Evolutionary conservation across 345 rosid genomes (phyloP).

Genomic region (Gossypium ekmanianum): DNA sequence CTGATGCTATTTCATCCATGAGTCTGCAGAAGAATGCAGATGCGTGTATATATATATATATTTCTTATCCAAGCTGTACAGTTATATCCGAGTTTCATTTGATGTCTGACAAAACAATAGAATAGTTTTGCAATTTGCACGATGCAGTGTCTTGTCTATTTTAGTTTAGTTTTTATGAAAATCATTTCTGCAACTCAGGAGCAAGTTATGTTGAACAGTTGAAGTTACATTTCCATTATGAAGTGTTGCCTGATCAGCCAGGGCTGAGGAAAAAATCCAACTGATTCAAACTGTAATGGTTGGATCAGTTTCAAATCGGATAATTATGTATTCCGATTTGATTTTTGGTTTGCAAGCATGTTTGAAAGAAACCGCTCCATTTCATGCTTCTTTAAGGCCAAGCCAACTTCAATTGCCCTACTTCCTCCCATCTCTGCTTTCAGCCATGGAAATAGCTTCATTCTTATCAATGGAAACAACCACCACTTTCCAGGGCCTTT

Average conservation of each 20-base stretch:
- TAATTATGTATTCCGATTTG: too few species aligned
- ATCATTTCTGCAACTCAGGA: too few species aligned
- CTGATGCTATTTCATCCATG: conserved; percentile 20
- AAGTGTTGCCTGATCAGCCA: too few species aligned
- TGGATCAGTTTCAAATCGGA: too few species aligned
- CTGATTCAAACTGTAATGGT: too few species aligned
- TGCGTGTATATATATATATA: not conserved
- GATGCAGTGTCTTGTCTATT: too few species aligned
- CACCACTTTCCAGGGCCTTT: conserved; percentile 26
- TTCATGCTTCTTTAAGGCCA: conserved; percentile 23
- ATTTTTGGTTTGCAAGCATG: not conserved
- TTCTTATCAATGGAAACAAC: conserved; percentile 19
- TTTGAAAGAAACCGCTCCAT: conserved; percentile 17
- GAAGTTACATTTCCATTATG: too few species aligned
- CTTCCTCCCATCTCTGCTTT: conserved; percentile 13
- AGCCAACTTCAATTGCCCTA: conserved; percentile 24
- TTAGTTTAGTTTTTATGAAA: too few species aligned
- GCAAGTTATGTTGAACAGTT: too few species aligned
- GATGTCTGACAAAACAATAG: conserved; percentile 25
- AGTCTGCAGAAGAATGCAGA: conserved; percentile 56
- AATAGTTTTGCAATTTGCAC: not conserved
- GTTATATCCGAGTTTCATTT: conserved; percentile 17
- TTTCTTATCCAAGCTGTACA: conserved; percentile 12
- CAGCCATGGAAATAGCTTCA: conserved; percentile 20
- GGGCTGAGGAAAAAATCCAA: too few species aligned